These are phyloP conservation scores for Erodium trifolium DNA, from an alignment of 441 rosid genomes.

Conservation along the genomic window DNA sequence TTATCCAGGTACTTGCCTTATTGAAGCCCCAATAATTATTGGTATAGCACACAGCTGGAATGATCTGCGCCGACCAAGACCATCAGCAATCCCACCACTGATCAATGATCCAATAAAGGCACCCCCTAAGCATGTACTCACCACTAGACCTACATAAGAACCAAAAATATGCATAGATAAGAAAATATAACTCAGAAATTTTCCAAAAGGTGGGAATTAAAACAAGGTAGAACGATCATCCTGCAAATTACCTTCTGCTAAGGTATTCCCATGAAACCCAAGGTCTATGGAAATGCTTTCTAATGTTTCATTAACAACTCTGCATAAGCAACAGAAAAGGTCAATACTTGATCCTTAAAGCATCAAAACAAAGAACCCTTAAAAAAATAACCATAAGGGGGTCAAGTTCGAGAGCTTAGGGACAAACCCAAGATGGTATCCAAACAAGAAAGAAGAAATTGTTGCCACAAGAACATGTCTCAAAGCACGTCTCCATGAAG, in stretches of 20 bases:
- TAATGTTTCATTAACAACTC: slow-evolving; percentile 65
- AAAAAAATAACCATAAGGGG: slow-evolving; percentile 7
- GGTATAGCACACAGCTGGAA: slow-evolving; percentile 90
- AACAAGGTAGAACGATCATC: neutral
- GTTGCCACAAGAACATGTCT: slow-evolving; percentile 58
- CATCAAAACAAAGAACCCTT: neutral
- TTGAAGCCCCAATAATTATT: slow-evolving; percentile 73
- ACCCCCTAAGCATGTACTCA: slow-evolving; percentile 46
- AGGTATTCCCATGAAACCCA: slow-evolving; percentile 52
- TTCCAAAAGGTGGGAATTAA: slow-evolving; percentile 14
- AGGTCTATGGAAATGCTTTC: slow-evolving; percentile 67
- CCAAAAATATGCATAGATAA: slow-evolving; percentile 13
- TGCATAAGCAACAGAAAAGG: slow-evolving; percentile 26
- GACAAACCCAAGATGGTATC: slow-evolving; percentile 66
- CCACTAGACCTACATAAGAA: slow-evolving; percentile 71
- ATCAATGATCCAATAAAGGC: slow-evolving; percentile 25
- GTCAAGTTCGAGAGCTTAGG: slow-evolving; percentile 8
- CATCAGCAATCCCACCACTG: slow-evolving; percentile 88
- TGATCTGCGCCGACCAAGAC: slow-evolving; percentile 77
- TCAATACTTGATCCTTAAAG: neutral
- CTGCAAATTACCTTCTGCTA: slow-evolving; percentile 51
- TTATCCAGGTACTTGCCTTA: slow-evolving; percentile 45
- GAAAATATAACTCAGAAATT: slow-evolving; percentile 5
- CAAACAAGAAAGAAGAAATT: slow-evolving; percentile 50
- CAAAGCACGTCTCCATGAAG: slow-evolving; percentile 59